Evolutionary conservation across 495 filamentous ascomycete genomes (phyloP).

Genomic region (Penicillium cataractarum): DNA sequence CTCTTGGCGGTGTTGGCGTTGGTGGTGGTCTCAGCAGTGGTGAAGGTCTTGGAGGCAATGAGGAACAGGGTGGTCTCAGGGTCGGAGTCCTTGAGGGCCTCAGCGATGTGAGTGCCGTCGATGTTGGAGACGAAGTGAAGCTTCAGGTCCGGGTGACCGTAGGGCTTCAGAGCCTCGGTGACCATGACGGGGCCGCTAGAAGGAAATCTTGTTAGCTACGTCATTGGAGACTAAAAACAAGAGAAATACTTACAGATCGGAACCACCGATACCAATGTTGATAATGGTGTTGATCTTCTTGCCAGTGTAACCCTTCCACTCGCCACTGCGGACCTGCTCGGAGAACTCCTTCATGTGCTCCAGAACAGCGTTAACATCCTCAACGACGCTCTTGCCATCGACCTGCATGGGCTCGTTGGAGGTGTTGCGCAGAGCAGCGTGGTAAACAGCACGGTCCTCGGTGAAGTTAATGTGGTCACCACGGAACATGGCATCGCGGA

Average conservation of each 20-base stretch:
- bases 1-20: constrained; percentile 96
- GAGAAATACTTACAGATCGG: constrained; percentile 76
- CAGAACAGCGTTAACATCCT: constrained; percentile 87
- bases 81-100: constrained; percentile 85
- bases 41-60: constrained; percentile 98
- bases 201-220: constrained; percentile 37
- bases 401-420: constrained; percentile 86
- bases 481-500: constrained; percentile 94
- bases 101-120: constrained; percentile 95
- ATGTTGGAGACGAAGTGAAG: constrained; percentile 99
- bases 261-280: constrained; percentile 98
- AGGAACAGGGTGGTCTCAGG: constrained; percentile 98
- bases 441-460: constrained; percentile 94
- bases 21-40: constrained; percentile 93
- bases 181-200: constrained; percentile 96
- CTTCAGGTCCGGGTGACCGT: constrained; percentile 79
- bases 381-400: constrained; percentile 93
- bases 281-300: constrained; percentile 95
- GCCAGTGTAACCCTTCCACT: constrained; percentile 98
- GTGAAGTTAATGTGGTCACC: constrained; percentile 99
- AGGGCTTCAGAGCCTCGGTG: constrained; percentile 92
- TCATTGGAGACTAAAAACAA: neutral
- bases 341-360: constrained; percentile 98
- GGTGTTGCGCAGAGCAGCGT: constrained; percentile 88
- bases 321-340: constrained; percentile 88